Evolutionary conservation across 2,329 filamentous ascomycete genomes (phyloP).

Genomic region (Fusarium sp.): DNA sequence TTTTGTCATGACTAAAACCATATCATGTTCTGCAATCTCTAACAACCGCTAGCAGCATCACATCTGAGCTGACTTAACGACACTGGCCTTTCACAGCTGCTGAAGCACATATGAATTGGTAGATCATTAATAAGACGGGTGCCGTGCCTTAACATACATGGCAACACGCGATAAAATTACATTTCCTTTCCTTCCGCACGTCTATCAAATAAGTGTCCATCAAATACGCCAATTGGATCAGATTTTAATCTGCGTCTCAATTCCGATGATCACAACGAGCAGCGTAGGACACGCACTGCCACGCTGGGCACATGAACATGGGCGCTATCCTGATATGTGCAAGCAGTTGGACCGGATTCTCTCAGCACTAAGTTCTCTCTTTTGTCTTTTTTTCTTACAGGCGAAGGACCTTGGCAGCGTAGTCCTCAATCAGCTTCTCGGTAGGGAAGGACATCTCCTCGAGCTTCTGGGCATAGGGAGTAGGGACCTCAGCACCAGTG

Average conservation of each 20-base stretch:
- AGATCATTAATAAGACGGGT: slow-evolving; percentile 49
- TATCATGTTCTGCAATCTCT: background rate
- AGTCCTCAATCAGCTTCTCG: slow-evolving; percentile 86
- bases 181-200: slow-evolving; percentile 49
- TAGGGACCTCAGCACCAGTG: slow-evolving; percentile 96
- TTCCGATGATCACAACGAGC: slow-evolving; percentile 26
- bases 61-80: background rate
- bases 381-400: slow-evolving; percentile 64
- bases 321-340: slow-evolving; percentile 20
- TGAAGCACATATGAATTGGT: slow-evolving; percentile 35
- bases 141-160: slow-evolving; percentile 51
- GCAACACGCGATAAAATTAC: slow-evolving; percentile 57
- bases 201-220: slow-evolving; percentile 51
- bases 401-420: slow-evolving; percentile 88
- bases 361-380: slow-evolving; percentile 16
- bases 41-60: background rate
- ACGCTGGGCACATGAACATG: slow-evolving; percentile 18
- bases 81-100: background rate
- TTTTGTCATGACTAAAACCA: background rate
- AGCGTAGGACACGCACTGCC: slow-evolving; percentile 30
- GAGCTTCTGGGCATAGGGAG: slow-evolving; percentile 90
- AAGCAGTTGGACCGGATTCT: slow-evolving; percentile 26
- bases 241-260: slow-evolving; percentile 31
- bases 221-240: slow-evolving; percentile 43
- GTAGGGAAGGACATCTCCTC: slow-evolving; percentile 97